Evolutionary conservation across 192 early-diverging fungal species (phyloP).

Genomic region (Coemansia sp.): DNA sequence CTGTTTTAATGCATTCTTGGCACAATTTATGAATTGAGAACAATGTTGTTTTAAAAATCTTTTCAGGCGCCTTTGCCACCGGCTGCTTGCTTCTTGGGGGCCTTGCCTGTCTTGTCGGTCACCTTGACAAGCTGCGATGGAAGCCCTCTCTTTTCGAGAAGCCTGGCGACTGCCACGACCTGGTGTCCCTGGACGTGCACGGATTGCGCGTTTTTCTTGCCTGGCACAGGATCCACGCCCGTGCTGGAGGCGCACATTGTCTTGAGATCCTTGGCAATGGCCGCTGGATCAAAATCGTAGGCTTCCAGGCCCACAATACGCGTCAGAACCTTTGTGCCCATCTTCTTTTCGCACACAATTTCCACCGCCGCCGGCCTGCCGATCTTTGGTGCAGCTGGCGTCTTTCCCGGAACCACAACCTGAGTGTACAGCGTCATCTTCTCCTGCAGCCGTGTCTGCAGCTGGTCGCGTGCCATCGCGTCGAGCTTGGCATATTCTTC

Average conservation of each 20-base stretch:
- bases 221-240: constrained; percentile 35
- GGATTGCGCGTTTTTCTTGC: constrained; percentile 32
- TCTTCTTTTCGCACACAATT: constrained; percentile 47
- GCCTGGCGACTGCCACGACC: constrained; percentile 21
- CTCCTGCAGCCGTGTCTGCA: constrained; percentile 51
- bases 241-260: constrained; percentile 49
- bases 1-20: not conserved
- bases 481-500: constrained; percentile 65
- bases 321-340: constrained; percentile 54
- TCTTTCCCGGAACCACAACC: constrained; percentile 23
- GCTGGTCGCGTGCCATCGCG: constrained; percentile 61
- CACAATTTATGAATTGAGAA: not conserved
- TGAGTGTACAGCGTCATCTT: constrained; percentile 50
- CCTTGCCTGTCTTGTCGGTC: constrained; percentile 47
- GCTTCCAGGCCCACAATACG: constrained; percentile 42
- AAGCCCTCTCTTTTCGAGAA: constrained; percentile 39
- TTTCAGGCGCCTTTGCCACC: not conserved
- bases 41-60: too few relatives aligned
- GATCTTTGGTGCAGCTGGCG: constrained; percentile 13
- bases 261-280: constrained; percentile 44
- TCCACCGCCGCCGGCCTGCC: constrained; percentile 34
- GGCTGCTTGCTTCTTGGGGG: constrained; percentile 26
- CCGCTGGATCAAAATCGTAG: constrained; percentile 37
- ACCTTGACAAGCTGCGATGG: constrained; percentile 29
- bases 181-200: constrained; percentile 55